These are phyloP conservation scores for Dalbergia cochinchinensis DNA, from an alignment of 306 rosid species.

Conservation along the genomic window DNA sequence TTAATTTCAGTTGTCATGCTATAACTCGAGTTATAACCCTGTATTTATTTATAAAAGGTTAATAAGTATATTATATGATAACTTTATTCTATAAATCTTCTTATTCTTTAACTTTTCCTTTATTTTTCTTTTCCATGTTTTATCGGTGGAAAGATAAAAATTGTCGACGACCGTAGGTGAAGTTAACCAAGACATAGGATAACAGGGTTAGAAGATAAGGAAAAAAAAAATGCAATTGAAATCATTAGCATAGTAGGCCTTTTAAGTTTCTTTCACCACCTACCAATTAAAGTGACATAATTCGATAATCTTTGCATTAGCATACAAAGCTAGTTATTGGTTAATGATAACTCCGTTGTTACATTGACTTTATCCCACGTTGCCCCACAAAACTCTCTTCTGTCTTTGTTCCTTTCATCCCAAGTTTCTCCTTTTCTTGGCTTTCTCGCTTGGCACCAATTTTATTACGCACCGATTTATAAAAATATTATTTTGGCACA, in stretches of 20 bases:
- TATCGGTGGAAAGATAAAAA: no score
- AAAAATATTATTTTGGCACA: neutral
- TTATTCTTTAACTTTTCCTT: no score
- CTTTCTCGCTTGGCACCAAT: neutral
- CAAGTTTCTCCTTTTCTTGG: slow-evolving; percentile 39
- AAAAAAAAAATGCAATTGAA: neutral
- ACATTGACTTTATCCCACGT: slow-evolving; percentile 40
- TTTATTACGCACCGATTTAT: neutral
- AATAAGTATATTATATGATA: no score
- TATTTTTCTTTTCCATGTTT: no score
- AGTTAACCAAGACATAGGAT: neutral
- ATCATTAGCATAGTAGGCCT: slow-evolving; percentile 49
- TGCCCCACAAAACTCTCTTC: slow-evolving; percentile 49
- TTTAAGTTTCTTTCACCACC: slow-evolving; percentile 61
- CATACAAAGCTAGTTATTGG: slow-evolving; percentile 41
- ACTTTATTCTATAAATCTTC: no score
- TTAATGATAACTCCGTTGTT: slow-evolving; percentile 57
- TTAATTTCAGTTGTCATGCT: no score
- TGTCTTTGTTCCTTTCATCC: slow-evolving; percentile 36
- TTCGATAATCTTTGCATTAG: slow-evolving; percentile 33
- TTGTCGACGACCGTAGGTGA: neutral
- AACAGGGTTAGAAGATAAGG: no score
- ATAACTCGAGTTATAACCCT: no score
- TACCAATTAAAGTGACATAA: slow-evolving; percentile 72
- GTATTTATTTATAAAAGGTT: no score